phyloP scores from a whole-genome alignment of 139 green algal genomes.

The Axilococcus clingmanii region DNA sequence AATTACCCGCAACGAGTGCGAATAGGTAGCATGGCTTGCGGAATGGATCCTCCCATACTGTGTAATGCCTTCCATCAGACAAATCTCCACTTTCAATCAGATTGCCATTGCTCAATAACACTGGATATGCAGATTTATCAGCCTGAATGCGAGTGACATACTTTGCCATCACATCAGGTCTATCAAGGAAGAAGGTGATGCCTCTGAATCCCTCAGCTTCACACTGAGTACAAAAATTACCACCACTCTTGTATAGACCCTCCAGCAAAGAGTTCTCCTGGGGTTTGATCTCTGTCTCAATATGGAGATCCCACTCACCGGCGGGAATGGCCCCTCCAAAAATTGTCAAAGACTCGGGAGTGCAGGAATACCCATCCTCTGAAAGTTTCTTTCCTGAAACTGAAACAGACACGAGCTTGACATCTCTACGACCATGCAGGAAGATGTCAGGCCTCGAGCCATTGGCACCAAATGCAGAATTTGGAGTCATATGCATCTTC shows the following conservation, averaged over 20 bases:
- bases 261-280: conserved; percentile 89
- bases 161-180: conserved; percentile 66
- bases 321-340: conserved; percentile 5
- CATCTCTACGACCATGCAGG: conserved; percentile 40
- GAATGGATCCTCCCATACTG: conserved; percentile 86
- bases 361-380: conserved; percentile 25
- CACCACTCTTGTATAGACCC: conserved; percentile 87
- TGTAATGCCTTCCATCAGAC: conserved; percentile 49
- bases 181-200: conserved; percentile 96
- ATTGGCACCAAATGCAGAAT: conserved; percentile 10
- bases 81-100: conserved; percentile 73
- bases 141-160: conserved; percentile 87
- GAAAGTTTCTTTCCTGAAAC: conserved; percentile 7
- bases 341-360: conserved; percentile 28
- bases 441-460: conserved; percentile 13
- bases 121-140: conserved; percentile 80
- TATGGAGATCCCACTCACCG: conserved; percentile 41
- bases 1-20: conserved; percentile 89
- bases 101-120: conserved; percentile 97
- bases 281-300: conserved; percentile 68
- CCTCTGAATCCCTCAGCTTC: conserved; percentile 96
- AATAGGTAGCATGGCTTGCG: conserved; percentile 98
- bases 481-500: conserved; percentile 37
- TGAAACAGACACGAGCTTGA: conserved; percentile 16
- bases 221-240: conserved; percentile 97